phyloP scores from a whole-genome alignment of 768 basidiomycete species.

The Rhodotorula toruloides region DNA sequence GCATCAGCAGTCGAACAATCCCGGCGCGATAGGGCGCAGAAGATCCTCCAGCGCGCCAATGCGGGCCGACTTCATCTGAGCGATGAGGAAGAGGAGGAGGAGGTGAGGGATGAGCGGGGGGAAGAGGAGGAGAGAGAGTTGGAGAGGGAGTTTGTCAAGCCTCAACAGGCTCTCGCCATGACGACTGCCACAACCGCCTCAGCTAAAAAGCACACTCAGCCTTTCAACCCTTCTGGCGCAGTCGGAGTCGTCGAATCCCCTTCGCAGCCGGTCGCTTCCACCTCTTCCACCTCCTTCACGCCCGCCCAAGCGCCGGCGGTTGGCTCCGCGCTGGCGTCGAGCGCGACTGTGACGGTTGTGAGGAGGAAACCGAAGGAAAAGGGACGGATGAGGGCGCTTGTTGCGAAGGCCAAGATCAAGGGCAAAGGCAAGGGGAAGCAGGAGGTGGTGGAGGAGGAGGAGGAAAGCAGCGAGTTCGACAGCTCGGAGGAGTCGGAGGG shows the following conservation, averaged over 20 bases:
- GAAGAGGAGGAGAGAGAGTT: conserved; percentile 24
- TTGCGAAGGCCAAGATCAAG: conserved; percentile 38
- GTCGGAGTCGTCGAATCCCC: conserved; percentile 46
- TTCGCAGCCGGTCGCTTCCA: conserved; percentile 28
- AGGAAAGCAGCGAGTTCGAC: conserved; percentile 35
- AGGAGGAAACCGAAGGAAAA: conserved; percentile 40
- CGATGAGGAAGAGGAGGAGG: conserved; percentile 20
- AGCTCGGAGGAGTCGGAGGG: conserved; percentile 37
- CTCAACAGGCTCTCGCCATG: conserved; percentile 16
- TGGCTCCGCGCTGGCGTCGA: conserved; percentile 49
- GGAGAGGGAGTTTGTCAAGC: conserved; percentile 17
- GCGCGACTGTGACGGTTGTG: conserved; percentile 54
- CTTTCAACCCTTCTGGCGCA: conserved; percentile 35
- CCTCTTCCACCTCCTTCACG: background rate
- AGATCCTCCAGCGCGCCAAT: conserved; percentile 37
- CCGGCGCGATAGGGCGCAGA: conserved; percentile 28
- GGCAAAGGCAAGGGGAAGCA: conserved; percentile 34
- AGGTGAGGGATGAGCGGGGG: conserved; percentile 57
- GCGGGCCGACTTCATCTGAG: conserved; percentile 39
- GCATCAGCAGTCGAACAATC: conserved; percentile 25
- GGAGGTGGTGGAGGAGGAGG: conserved; percentile 40
- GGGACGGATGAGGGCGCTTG: conserved; percentile 40
- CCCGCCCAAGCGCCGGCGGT: conserved; percentile 2
- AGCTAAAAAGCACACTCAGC: conserved; percentile 5
- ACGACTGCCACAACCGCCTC: conserved; percentile 12